These are phyloP conservation scores for Vachellia collinsii DNA, from an alignment of 306 rosid species.

Conservation along the genomic window DNA sequence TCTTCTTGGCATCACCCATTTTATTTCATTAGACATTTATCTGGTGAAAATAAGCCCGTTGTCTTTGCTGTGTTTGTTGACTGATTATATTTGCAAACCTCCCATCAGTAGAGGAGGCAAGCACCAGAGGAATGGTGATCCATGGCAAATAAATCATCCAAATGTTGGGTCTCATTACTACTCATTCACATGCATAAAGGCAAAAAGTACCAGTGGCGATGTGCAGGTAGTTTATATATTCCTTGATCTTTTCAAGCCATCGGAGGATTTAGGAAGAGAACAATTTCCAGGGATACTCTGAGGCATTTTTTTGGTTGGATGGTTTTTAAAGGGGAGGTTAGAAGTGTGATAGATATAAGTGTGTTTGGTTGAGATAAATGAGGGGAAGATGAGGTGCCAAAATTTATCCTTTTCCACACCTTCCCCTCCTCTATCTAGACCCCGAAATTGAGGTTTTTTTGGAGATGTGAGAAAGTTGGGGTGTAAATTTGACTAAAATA, in stretches of 20 bases:
- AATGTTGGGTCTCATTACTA: constrained; percentile 38
- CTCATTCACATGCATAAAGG: constrained; percentile 35
- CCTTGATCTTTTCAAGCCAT: constrained; percentile 76
- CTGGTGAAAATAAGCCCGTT: constrained; percentile 27
- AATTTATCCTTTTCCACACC: no score
- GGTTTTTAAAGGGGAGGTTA: no score
- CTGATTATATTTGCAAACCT: constrained; percentile 45
- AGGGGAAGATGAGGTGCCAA: no score
- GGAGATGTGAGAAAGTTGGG: no score
- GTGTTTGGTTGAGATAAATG: no score
- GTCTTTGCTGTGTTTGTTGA: constrained; percentile 36
- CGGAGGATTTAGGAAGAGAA: constrained; percentile 73
- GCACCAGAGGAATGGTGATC: constrained; percentile 37
- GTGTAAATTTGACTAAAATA: no score
- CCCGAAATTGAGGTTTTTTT: no score
- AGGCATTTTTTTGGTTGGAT: no score
- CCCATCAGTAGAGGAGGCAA: constrained; percentile 35
- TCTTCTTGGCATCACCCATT: constrained; percentile 21
- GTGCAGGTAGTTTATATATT: constrained; percentile 37
- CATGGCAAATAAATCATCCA: constrained; percentile 39
- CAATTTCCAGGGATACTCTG: constrained; percentile 86
- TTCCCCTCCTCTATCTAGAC: no score
- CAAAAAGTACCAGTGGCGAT: constrained; percentile 63
- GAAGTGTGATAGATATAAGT: no score
- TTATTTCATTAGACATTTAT: constrained; percentile 37